These are phyloP conservation scores for Diplodia mutila DNA, from an alignment of 2,329 filamentous ascomycete genomes.

Conservation along the genomic window DNA sequence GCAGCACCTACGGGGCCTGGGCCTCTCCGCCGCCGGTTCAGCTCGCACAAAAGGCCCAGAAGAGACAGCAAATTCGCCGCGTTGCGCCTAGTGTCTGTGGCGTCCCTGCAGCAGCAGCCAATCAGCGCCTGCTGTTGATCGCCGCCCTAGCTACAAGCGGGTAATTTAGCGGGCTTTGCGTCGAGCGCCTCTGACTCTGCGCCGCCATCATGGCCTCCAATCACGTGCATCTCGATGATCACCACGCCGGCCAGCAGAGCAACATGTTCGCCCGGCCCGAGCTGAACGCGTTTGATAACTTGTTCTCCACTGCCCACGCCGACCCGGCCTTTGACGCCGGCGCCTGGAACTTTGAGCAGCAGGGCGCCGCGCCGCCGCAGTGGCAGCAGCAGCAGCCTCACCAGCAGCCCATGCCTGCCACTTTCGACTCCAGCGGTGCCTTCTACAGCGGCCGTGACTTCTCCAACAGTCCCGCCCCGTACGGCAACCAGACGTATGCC, in stretches of 20 bases:
- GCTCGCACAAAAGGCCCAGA: slow-evolving; percentile 18
- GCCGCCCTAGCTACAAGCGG: slow-evolving; percentile 11
- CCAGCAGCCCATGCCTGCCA: slow-evolving; percentile 26
- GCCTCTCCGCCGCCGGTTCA: slow-evolving; percentile 22
- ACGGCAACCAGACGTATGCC: slow-evolving; percentile 21
- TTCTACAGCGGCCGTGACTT: slow-evolving; percentile 31
- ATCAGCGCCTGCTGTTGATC: not conserved
- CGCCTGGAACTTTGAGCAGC: slow-evolving; percentile 18
- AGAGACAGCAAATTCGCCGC: slow-evolving; percentile 19
- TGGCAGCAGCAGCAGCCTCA: slow-evolving; percentile 29
- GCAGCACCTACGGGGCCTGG: slow-evolving; percentile 19
- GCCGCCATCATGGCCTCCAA: slow-evolving; percentile 27
- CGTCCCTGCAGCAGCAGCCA: slow-evolving; percentile 5
- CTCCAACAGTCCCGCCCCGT: slow-evolving; percentile 29
- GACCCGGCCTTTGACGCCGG: slow-evolving; percentile 35
- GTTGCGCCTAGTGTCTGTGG: slow-evolving; percentile 19
- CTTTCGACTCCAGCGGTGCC: slow-evolving; percentile 26
- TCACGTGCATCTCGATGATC: slow-evolving; percentile 29
- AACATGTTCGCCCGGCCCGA: slow-evolving; percentile 22
- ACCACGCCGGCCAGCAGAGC: slow-evolving; percentile 24
- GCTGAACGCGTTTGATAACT: slow-evolving; percentile 14
- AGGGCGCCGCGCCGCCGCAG: slow-evolving; percentile 24
- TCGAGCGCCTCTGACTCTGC: slow-evolving; percentile 18
- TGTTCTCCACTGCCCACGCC: slow-evolving; percentile 32
- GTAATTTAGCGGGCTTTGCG: slow-evolving; percentile 14